Evolutionary conservation across 768 basidiomycete genomes (phyloP).

Genomic region (Flagelloscypha sp.): DNA sequence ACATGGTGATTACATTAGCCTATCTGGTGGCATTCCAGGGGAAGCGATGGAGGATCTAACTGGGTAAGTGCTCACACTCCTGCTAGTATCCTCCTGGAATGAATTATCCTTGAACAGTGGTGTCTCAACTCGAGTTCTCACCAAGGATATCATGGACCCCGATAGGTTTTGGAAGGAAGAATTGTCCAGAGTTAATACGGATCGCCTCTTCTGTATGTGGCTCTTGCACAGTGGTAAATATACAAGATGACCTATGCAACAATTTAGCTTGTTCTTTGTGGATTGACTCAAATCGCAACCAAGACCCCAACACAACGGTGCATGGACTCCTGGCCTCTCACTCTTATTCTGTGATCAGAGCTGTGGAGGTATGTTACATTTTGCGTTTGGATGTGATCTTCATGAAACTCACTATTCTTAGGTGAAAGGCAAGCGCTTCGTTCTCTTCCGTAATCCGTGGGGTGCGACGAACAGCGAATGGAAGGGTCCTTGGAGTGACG

Average conservation of each 20-base stretch:
- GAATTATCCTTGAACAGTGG: slow-evolving; percentile 22
- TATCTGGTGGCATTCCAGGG: slow-evolving; percentile 33
- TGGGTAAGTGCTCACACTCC: slow-evolving; percentile 28
- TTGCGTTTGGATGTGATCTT: no score
- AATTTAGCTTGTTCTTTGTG: no score
- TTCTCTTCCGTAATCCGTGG: no score
- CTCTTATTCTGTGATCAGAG: slow-evolving; percentile 40
- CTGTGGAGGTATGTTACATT: slow-evolving; percentile 35
- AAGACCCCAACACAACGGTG: no score
- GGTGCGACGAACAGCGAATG: slow-evolving; percentile 39
- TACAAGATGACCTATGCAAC: no score
- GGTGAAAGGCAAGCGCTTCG: slow-evolving; percentile 37
- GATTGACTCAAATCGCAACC: slow-evolving; percentile 25
- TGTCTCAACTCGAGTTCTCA: slow-evolving; percentile 23
- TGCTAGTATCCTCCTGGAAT: not conserved
- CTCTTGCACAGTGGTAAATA: no score
- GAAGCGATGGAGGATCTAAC: slow-evolving; percentile 53
- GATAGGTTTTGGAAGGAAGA: slow-evolving; percentile 46
- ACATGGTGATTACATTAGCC: slow-evolving; percentile 41
- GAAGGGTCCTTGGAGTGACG: slow-evolving; percentile 46
- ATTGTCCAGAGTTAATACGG: slow-evolving; percentile 20
- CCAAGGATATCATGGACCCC: slow-evolving; percentile 39
- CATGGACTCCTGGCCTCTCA: slow-evolving; percentile 34
- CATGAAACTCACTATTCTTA: no score
- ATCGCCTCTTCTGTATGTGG: slow-evolving; percentile 21